Base-by-base conservation (phyloP, 441 rosid genomes). In the Populus hybrid region DNA sequence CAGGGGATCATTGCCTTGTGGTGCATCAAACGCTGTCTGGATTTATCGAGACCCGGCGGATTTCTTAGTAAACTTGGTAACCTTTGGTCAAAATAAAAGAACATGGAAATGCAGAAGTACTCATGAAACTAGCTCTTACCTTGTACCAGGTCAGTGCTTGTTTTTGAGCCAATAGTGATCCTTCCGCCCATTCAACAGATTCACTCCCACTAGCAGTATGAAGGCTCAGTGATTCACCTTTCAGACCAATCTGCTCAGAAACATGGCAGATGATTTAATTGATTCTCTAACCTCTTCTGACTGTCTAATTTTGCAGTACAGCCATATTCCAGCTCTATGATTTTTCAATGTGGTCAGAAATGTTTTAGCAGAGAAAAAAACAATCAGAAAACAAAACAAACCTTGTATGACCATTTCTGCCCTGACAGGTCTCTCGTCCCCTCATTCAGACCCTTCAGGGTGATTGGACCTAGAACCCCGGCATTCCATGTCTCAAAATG, bases 371-470 rank as follows among this genome's bases (percentile, higher is more conserved):
- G 5, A 67, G 28, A 7, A 12, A 50, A 7, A 14, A 21, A 21
- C 16, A 40, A 14, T n/a, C 28, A 12, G 23, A 78, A 33, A 69
- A 4, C 73, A n/a, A 77, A 94, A 4, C 73, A n/a, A 77, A 94
- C 99, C 97, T 94, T 91, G 79, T 96, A 96, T 74, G 97, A 86
- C 99, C 99, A 96, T 83, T 88, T 93, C 88, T 91, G 92, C 87
- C 94, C 88, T 59, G 99, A 88, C 68, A 96, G 79, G 75, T 96
- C 96, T 68, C 56, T 64, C 74, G 93, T 90, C 71, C 99, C 99
- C 59, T 84, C 93, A 59, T 86, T 83, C 66, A 94, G 88, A 83
- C 97, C 99, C 23, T 83, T 90, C 78, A 96, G 66, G 61, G 91
- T 82, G 70, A 96, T 93, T 1, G 99, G 99, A 64, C 99, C 99